phyloP scores from a whole-genome alignment of 2,329 filamentous ascomycete genomes.

The Diaporthe sp. region DNA sequence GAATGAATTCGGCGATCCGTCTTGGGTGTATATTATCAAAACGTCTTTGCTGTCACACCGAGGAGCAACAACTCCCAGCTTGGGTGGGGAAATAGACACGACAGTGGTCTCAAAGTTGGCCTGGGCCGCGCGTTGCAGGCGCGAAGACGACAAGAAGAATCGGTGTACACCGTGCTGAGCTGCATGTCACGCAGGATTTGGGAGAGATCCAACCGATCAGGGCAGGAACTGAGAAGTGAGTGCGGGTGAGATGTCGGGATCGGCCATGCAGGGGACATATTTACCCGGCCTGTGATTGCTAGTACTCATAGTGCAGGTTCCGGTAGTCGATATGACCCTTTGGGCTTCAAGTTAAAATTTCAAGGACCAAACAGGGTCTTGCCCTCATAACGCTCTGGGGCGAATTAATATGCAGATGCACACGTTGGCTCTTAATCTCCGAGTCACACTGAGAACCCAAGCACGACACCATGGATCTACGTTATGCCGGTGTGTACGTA shows the following conservation, averaged over 20 bases:
- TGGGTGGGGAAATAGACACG: background rate
- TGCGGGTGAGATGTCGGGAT: background rate
- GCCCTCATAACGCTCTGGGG: background rate
- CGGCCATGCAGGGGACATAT: background rate
- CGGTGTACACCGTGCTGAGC: background rate
- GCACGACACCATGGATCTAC: background rate
- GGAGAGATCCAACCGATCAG: background rate
- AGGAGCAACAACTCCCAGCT: background rate
- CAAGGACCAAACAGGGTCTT: background rate
- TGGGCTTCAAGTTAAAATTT: background rate
- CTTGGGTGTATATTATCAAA: background rate
- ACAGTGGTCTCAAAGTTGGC: background rate
- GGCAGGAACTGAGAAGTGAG: background rate
- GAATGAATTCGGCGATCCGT: background rate
- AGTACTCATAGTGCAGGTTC: background rate
- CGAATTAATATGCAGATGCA: constrained; percentile 3
- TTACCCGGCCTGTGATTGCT: constrained; percentile 10
- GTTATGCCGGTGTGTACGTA: background rate
- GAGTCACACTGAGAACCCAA: background rate
- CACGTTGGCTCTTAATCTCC: background rate
- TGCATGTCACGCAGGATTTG: background rate
- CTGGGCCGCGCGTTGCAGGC: background rate
- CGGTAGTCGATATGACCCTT: background rate
- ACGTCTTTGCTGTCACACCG: background rate
- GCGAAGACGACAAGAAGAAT: background rate